phyloP scores from a whole-genome alignment of 441 rosid genomes.

The Theobroma grandiflorum region DNA sequence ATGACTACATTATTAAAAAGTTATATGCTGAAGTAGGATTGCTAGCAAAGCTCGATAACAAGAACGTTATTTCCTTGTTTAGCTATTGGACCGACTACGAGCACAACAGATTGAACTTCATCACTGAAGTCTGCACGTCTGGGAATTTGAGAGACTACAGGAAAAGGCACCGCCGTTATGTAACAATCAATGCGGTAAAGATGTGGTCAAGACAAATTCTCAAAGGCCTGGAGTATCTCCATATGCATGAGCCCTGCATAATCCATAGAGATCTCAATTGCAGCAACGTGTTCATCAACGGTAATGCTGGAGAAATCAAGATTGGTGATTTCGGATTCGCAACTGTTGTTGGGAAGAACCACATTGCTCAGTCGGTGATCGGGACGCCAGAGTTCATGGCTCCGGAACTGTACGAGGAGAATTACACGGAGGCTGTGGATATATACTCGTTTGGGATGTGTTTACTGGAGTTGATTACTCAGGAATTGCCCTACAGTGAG shows the following conservation, averaged over 20 bases:
- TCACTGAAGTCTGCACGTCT: slow-evolving; percentile 62
- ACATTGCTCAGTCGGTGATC: slow-evolving; percentile 54
- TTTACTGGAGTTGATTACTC: slow-evolving; percentile 55
- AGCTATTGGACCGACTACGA: slow-evolving; percentile 47
- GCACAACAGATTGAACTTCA: slow-evolving; percentile 49
- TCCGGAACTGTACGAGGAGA: slow-evolving; percentile 63
- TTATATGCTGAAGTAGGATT: slow-evolving; percentile 50
- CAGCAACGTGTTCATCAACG: slow-evolving; percentile 66
- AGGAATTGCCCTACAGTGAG: slow-evolving; percentile 57
- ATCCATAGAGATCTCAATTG: slow-evolving; percentile 74
- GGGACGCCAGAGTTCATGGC: slow-evolving; percentile 71
- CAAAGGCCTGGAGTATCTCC: slow-evolving; percentile 57
- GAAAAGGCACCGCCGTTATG: slow-evolving; percentile 52
- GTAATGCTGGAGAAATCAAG: slow-evolving; percentile 62
- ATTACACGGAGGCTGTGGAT: slow-evolving; percentile 55
- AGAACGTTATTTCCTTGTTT: slow-evolving; percentile 44
- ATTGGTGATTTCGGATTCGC: slow-evolving; percentile 71
- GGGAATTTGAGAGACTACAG: slow-evolving; percentile 59
- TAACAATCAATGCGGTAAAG: slow-evolving; percentile 59
- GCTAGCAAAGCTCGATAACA: slow-evolving; percentile 39
- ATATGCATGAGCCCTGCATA: slow-evolving; percentile 59
- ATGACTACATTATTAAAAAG: slow-evolving; percentile 46
- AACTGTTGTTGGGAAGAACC: slow-evolving; percentile 53
- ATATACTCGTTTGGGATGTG: slow-evolving; percentile 70
- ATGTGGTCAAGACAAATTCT: slow-evolving; percentile 69